Evolutionary conservation across 2,329 filamentous ascomycete species (phyloP), one percentile per base, ranked within the genome.

Genomic region (Zelopaecilomyces penicillatus): DNA sequence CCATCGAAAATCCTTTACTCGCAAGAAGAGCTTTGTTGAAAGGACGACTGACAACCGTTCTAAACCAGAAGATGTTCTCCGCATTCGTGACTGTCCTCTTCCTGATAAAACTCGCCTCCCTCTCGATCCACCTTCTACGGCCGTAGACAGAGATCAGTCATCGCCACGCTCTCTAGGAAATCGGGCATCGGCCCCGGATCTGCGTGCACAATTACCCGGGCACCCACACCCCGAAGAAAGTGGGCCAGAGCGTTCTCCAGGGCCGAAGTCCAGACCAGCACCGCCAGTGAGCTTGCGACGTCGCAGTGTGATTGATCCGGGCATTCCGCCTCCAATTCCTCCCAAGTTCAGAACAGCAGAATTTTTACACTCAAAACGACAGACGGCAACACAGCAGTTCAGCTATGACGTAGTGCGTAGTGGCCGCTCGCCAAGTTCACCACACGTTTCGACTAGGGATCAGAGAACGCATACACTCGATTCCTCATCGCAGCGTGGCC

Each of bases 181-280:
- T 26, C 50, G 47, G n/a, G 45, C 43, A 12, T 60, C 58, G 1
- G 52, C 56, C 2, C 60, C 59, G 11, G 54, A 58, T 10, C 50
- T 63, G 10, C 53, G 46, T 8, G 41, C 44, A 27, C 45, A 53
- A 5, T 45, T 40, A 37, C 39, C 43, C 7, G 50, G 48, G 8
- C 32, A 45, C 11, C 29, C 39, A 7, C 50, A 28, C 46, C 55
- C 33, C 46, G 54, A 9, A 44, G 52, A 19, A 58, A 29, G 27
- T 29, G 42, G 47, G 30, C 44, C 48, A 2, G 49, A 48, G 30
- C 50, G 49, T 6, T 44, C 50, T 38, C 46, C 53, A 39, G 48
- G 55, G 29, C 41, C 50, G 5, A 41, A 46, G 19, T 42, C 45
- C 5, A 40, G 43, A 30, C 52, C 53, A 31, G 47, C 49, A 26